phyloP scores from a whole-genome alignment of 768 basidiomycete species.

The Pleurotus tuoliensis region DNA sequence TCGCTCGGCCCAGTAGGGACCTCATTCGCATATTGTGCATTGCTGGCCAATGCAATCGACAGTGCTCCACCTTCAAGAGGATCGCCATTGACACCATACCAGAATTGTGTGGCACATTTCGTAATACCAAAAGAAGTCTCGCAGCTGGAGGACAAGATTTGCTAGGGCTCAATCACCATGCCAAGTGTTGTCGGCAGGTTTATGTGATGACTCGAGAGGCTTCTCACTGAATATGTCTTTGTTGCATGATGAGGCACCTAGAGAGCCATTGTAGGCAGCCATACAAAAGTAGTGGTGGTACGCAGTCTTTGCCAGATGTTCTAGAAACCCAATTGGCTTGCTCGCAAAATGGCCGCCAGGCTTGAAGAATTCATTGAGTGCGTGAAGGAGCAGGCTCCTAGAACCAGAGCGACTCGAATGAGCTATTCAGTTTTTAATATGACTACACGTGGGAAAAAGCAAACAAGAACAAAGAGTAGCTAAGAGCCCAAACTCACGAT shows the following conservation, averaged over 20 bases:
- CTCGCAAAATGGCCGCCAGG: background rate
- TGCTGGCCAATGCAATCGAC: background rate
- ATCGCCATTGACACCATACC: background rate
- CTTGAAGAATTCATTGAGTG: background rate
- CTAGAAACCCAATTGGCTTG: background rate
- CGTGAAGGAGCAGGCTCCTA: background rate
- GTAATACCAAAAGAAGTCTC: conserved; percentile 15
- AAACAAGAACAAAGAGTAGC: too few relatives aligned
- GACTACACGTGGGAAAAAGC: too few relatives aligned
- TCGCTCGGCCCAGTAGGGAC: background rate
- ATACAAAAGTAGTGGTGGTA: too few relatives aligned
- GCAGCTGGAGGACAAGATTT: conserved; percentile 17
- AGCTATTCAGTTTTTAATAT: too few relatives aligned
- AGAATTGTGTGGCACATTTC: conserved; percentile 12
- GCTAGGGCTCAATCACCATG: conserved; percentile 20
- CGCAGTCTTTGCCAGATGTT: conserved; percentile 1
- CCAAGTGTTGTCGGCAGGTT: background rate
- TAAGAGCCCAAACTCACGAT: too few relatives aligned
- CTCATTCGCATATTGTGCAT: background rate
- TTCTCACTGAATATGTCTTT: background rate
- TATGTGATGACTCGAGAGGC: too few relatives aligned
- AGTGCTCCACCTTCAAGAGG: background rate
- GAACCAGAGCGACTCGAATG: too few relatives aligned
- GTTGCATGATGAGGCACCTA: background rate
- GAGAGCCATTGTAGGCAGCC: conserved; percentile 7